Evolutionary conservation across 768 basidiomycete species (phyloP), one percentile per base, ranked within the genome.

Genomic region (Boletellus ananas): DNA sequence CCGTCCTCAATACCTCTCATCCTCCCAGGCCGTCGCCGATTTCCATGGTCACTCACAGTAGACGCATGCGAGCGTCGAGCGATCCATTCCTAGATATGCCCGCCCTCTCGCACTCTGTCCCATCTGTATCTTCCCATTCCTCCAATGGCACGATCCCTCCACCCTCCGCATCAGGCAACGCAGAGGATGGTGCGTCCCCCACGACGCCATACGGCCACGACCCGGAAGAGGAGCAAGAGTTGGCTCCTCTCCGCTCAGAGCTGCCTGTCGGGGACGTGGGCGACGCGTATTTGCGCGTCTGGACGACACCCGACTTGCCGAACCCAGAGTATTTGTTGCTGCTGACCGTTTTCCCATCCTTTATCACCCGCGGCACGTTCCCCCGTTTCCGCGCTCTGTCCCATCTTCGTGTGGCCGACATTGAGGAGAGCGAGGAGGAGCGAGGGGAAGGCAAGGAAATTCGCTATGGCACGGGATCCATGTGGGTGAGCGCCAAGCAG

Each of bases 21-120:
- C 57, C 69, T 59, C 63, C 72, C 60, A 75, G 74, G 54, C 50
- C 68, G 10, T 66, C 72, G 27, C 67, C 71, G 31, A 74, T 73
- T 39, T 55, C 74, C 49, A 64, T 77, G 60, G 73, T 69, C 47
- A 67, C 76, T 39, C 72, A 76, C 47, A 73, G 76, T 38, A 86
- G 83, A 63, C 85, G 87, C 58, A 74, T 81, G 10, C 78, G 86
- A 59, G 86, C 86, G 46, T 80, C 88, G 6, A 87, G 84, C 57
- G 87, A 89, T 64, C 87, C 89, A 49, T 90, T 90, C 67, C 68
- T 87, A 54, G 88, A 90, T 58, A 83, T 85, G 39, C 84, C 85
- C 8, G 63, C 75, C 16, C 69, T 77, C 45, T 81, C 85, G 43
- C 76, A 73, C 56, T 79, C 81, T 17, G 66, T 73, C 23, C 78